phyloP scores from a whole-genome alignment of 2,329 filamentous ascomycete species.

The Pseudogymnoascus sp. region DNA sequence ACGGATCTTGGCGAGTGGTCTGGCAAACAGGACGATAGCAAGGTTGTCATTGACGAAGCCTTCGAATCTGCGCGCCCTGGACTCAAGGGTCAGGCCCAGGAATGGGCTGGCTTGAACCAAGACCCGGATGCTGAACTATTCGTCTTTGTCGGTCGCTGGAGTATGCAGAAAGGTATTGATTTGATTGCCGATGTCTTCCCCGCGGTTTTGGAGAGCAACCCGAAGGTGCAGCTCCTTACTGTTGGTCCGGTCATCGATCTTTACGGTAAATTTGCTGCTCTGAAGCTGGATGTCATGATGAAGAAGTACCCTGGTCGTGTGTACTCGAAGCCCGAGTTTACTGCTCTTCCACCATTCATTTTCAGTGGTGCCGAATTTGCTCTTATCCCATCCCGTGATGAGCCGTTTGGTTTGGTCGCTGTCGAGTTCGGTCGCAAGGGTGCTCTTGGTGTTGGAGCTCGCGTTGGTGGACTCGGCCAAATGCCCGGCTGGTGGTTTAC shows the following conservation, averaged over 20 bases:
- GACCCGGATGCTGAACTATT: conserved; percentile 57
- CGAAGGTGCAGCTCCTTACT: conserved; percentile 54
- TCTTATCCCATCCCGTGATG: conserved; percentile 60
- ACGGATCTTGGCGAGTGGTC: conserved; percentile 47
- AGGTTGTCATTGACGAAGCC: conserved; percentile 46
- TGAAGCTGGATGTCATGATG: conserved; percentile 60
- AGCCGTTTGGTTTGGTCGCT: conserved; percentile 62
- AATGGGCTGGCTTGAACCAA: conserved; percentile 58
- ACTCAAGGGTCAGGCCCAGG: conserved; percentile 54
- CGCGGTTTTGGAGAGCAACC: conserved; percentile 51
- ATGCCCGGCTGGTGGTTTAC: conserved; percentile 70
- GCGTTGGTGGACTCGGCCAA: conserved; percentile 60
- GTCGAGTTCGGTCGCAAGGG: conserved; percentile 64
- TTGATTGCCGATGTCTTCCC: conserved; percentile 63
- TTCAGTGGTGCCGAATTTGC: conserved; percentile 64
- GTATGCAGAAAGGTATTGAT: conserved; percentile 62
- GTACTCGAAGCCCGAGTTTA: conserved; percentile 63
- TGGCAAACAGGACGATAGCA: conserved; percentile 42
- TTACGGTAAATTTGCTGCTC: conserved; percentile 59
- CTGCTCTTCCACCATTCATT: conserved; percentile 57
- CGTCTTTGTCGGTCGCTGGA: conserved; percentile 64
- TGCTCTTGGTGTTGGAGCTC: conserved; percentile 58
- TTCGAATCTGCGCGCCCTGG: conserved; percentile 47
- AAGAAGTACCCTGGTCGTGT: conserved; percentile 58
- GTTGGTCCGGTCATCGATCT: conserved; percentile 61